phyloP scores from a whole-genome alignment of 129 eudicot genomes.

The Deinandra increscens region DNA sequence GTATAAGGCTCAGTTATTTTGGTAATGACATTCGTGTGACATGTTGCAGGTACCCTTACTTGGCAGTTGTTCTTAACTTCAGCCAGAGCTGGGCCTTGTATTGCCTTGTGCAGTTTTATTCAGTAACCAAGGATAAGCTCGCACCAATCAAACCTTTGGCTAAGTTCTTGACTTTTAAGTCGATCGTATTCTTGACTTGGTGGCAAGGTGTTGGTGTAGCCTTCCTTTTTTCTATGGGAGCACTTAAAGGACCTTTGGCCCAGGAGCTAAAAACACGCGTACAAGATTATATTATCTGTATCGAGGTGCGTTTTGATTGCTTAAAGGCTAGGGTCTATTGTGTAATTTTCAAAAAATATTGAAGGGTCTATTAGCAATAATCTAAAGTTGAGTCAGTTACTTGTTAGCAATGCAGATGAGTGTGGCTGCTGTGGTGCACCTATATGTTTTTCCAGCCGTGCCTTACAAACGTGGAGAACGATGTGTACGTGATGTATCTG shows the following conservation, averaged over 20 bases:
- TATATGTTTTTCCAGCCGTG: slow-evolving; percentile 78
- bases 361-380: slow-evolving; percentile 3
- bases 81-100: slow-evolving; percentile 98
- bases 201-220: slow-evolving; percentile 98
- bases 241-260: slow-evolving; percentile 78
- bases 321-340: neutral
- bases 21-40: slow-evolving; percentile 5
- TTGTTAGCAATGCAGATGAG: slow-evolving; percentile 70
- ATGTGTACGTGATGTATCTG: slow-evolving; percentile 89
- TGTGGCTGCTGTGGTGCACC: slow-evolving; percentile 88
- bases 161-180: slow-evolving; percentile 85
- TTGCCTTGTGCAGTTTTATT: slow-evolving; percentile 96
- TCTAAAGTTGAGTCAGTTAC: neutral
- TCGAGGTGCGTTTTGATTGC: slow-evolving; percentile 52
- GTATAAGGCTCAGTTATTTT: neutral
- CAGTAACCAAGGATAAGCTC: slow-evolving; percentile 75
- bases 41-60: slow-evolving; percentile 82
- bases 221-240: slow-evolving; percentile 83
- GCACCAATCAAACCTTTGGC: slow-evolving; percentile 93
- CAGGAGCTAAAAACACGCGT: slow-evolving; percentile 72
- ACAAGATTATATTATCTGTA: slow-evolving; percentile 90
- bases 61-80: slow-evolving; percentile 87
- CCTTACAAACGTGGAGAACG: slow-evolving; percentile 92
- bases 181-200: slow-evolving; percentile 93
- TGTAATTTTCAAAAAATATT: neutral